A percentile compares a stretch with the other conserved stretches of the same genome.
phyloP scores from a whole-genome alignment of 2,329 filamentous ascomycete genomes.

The Fusarium setosum region DNA sequence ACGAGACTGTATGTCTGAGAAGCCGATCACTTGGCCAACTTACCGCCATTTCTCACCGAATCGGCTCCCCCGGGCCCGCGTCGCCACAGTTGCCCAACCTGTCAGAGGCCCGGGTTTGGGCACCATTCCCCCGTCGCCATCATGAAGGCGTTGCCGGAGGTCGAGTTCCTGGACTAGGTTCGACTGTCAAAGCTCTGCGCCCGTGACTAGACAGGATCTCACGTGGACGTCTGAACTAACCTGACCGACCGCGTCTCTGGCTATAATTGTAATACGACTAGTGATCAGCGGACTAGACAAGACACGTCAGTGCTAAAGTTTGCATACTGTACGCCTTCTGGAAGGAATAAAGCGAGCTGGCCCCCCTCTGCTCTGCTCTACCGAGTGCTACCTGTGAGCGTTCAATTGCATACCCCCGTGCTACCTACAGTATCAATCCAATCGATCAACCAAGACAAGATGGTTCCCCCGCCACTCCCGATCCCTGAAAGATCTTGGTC shows the following conservation, averaged over 20 bases:
- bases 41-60: constrained; percentile 3
- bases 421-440: too few species aligned
- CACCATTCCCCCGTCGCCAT: not conserved
- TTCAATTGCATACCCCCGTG: not conserved
- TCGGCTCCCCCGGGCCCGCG: not conserved
- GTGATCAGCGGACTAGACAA: too few species aligned
- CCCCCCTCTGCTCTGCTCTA: too few species aligned
- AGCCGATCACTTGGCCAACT: not conserved
- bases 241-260: not conserved
- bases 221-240: not conserved
- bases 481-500: constrained; percentile 21
- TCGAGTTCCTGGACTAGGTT: not conserved
- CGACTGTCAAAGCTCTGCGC: not conserved
- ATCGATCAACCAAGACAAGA: not conserved
- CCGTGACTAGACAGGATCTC: not conserved
- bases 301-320: too few species aligned
- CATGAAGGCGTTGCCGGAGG: not conserved
- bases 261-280: not conserved
- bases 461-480: constrained; percentile 26
- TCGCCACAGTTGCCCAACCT: not conserved
- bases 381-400: not conserved
- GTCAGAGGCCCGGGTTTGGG: not conserved
- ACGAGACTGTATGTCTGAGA: not conserved
- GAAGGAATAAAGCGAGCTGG: not conserved
- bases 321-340: not conserved